These are phyloP conservation scores for Prunus mongolica DNA, from an alignment of 306 rosid species.

Conservation along the genomic window DNA sequence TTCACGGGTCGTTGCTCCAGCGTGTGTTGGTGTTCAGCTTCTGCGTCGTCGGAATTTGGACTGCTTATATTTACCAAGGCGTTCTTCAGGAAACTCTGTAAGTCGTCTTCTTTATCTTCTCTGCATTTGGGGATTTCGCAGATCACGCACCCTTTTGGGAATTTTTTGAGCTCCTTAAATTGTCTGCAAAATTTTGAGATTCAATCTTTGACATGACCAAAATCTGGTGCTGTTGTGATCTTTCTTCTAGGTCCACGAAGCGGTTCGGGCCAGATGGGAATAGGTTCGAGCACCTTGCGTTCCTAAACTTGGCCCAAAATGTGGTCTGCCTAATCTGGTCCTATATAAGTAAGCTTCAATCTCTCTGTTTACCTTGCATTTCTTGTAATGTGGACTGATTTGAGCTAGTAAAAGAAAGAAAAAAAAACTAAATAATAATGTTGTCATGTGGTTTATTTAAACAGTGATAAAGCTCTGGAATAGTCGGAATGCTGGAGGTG, in stretches of 20 bases:
- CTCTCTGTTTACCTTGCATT: not conserved
- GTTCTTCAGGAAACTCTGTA: constrained; percentile 93
- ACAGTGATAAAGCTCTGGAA: constrained; percentile 89
- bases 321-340: constrained; percentile 97
- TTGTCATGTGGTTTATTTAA: constrained; percentile 2
- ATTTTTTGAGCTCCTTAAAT: not conserved
- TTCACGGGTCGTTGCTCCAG: constrained; percentile 71
- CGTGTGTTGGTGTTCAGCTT: constrained; percentile 71
- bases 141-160: not conserved
- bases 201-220: not conserved
- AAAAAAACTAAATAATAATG: not conserved
- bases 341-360: constrained; percentile 59
- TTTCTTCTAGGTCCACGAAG: constrained; percentile 72
- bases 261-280: constrained; percentile 70
- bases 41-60: constrained; percentile 91
- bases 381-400: not conserved
- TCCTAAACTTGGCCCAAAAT: constrained; percentile 84
- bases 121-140: not conserved
- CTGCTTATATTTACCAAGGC: constrained; percentile 95
- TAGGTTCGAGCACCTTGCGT: constrained; percentile 88
- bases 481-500: constrained; percentile 57
- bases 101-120: constrained; percentile 6
- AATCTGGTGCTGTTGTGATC: not conserved
- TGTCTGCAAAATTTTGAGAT: not conserved
- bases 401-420: not conserved